Conservation (phyloP, 2,329 filamentous ascomycete genomes). For the Paecilomyces dactylethromorphus region DNA sequence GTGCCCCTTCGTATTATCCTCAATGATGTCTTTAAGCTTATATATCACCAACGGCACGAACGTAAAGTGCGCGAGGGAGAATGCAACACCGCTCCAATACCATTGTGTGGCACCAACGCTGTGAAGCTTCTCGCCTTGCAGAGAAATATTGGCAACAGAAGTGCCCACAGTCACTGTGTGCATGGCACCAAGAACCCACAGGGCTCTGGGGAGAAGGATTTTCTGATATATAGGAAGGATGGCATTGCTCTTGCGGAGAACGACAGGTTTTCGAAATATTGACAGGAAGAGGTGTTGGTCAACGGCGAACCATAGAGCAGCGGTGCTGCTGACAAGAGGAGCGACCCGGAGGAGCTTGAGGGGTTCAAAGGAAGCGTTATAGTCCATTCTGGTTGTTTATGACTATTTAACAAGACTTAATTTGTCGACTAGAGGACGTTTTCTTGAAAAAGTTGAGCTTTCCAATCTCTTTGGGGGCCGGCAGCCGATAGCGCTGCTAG, state of each 20-base stretch:
- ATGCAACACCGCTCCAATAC: not conserved
- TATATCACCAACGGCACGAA: not conserved
- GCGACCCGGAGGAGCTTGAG: not conserved
- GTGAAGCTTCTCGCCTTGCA: not conserved
- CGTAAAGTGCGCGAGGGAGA: not conserved
- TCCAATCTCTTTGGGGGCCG: no score
- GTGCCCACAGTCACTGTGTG: not conserved
- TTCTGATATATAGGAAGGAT: not conserved
- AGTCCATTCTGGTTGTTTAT: not conserved
- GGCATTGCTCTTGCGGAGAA: not conserved
- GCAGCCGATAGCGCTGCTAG: no score
- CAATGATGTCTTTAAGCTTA: not conserved
- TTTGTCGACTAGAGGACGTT: no score
- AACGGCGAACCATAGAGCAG: not conserved
- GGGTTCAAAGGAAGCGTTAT: not conserved
- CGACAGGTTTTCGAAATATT: not conserved
- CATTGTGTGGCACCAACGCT: not conserved
- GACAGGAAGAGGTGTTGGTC: not conserved
- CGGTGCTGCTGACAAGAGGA: not conserved
- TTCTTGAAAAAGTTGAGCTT: no score
- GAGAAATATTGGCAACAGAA: not conserved
- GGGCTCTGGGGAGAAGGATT: not conserved
- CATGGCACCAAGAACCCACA: not conserved
- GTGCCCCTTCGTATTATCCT: not conserved
- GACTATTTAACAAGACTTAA: no score